Evolutionary conservation across 805 yeast genomes (phyloP), one percentile per base, ranked within the genome.

Genomic region (Yarrowia yakushimensis): DNA sequence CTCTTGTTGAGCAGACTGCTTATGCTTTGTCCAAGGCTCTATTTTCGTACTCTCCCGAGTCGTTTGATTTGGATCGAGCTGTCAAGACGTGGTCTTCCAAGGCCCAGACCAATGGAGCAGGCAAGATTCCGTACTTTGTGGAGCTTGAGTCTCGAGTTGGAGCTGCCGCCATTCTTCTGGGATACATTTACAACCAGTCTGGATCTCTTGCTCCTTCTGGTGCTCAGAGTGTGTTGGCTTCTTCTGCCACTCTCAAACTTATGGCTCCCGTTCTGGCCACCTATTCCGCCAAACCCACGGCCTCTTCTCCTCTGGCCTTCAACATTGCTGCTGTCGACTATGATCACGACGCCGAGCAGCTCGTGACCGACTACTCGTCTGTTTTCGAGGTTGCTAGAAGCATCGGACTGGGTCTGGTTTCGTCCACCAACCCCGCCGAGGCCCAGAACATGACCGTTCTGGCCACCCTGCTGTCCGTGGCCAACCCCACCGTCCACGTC

Each of bases 261-360:
- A 85, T 92, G 84, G 83, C 82, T 62, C 85, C 89, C 25, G 77
- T 82, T 31, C 79, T 89, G 67, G 71, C 76, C 20, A 71, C 72
- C 63, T 63, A 66, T 37, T 67, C 74, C 25, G 73, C 73, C 23
- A 66, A 72, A 55, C 55, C 55, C 27, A 31, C 55, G 6, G 39
- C 55, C 22, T 31, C 74, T 18, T 69, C 74, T 20, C 90, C 91
- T 11, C 77, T 90, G 64, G 78, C 86, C 13, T 82, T 92, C 71
- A 85, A 85, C 69, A 84, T 90, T 46, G 86, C 94, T 17, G 89
- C 96, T 23, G 77, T 88, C 67, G 90, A 86, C 71, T 90, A 84
- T 72, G 78, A 77, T 9, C 63, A 64, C 31, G 73, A 70, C 3
- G 65, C 80, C 10, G 80, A 81, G 39, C 72, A 82, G 46, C 78